Percentiles rank a stretch among this genome's conserved stretches.
Evolutionary conservation across 768 basidiomycete species (phyloP).

Genomic region (Pisolithus orientalis): DNA sequence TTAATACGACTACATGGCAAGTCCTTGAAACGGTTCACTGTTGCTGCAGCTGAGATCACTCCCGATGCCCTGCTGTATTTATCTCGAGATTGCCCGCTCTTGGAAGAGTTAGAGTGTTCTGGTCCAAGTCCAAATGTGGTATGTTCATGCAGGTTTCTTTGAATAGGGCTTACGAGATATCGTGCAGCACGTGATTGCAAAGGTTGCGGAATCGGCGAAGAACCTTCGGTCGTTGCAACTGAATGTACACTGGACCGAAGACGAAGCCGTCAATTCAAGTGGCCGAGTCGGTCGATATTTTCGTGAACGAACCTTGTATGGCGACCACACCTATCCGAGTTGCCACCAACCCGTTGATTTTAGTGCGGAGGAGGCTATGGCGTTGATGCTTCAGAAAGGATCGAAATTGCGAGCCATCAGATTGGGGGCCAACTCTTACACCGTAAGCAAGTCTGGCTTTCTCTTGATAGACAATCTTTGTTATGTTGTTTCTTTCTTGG

Average conservation of each 20-base stretch:
- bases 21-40: constrained; percentile 14
- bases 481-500: background rate
- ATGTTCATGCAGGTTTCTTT: constrained; percentile 14
- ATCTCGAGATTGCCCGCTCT: constrained; percentile 15
- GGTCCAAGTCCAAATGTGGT: constrained; percentile 40
- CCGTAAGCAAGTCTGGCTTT: constrained; percentile 27
- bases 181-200: constrained; percentile 38
- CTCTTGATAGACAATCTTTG: background rate
- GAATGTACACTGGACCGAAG: constrained; percentile 45
- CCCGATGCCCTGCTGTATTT: constrained; percentile 18
- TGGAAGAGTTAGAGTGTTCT: constrained; percentile 17
- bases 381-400: constrained; percentile 46
- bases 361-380: constrained; percentile 36
- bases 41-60: constrained; percentile 16
- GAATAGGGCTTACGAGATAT: background rate
- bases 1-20: constrained; percentile 15
- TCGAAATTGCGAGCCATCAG: constrained; percentile 43
- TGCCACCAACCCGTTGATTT: constrained; percentile 20
- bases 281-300: background rate
- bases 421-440: constrained; percentile 43
- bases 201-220: constrained; percentile 40
- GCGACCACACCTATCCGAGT: constrained; percentile 1
- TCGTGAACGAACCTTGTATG: background rate
- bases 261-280: constrained; percentile 5
- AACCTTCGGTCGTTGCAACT: constrained; percentile 44